These are phyloP conservation scores for Boletus insuetus DNA, from an alignment of 768 basidiomycete genomes.

Conservation along the genomic window DNA sequence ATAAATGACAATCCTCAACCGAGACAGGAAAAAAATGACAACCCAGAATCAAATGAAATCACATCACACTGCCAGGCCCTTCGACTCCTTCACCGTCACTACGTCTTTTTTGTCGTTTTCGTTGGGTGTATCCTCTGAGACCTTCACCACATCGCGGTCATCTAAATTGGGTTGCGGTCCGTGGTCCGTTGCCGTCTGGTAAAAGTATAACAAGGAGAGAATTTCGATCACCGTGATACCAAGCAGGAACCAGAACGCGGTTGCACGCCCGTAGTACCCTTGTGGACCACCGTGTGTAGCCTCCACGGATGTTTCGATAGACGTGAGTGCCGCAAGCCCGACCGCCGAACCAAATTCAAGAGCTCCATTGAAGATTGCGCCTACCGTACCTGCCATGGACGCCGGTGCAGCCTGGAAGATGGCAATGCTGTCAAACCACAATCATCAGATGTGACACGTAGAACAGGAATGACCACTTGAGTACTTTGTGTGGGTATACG, in stretches of 20 bases:
- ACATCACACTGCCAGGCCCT: too few relatives aligned
- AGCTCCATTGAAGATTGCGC: constrained; percentile 56
- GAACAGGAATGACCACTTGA: neutral
- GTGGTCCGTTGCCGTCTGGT: constrained; percentile 20
- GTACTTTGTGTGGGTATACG: neutral
- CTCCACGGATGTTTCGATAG: constrained; percentile 47
- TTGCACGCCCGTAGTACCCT: constrained; percentile 40
- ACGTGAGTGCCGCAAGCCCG: constrained; percentile 46
- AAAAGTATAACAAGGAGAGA: constrained; percentile 35
- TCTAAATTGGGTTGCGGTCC: neutral
- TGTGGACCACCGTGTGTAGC: constrained; percentile 28
- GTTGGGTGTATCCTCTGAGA: too few relatives aligned
- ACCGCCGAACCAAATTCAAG: constrained; percentile 53
- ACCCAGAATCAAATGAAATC: too few relatives aligned
- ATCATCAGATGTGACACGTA: neutral
- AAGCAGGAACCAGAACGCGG: constrained; percentile 44
- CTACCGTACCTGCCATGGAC: constrained; percentile 50
- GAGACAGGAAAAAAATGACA: too few relatives aligned
- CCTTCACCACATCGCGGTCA: neutral
- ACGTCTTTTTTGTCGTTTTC: too few relatives aligned
- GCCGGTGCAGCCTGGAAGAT: constrained; percentile 48
- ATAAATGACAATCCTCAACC: too few relatives aligned
- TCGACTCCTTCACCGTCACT: too few relatives aligned
- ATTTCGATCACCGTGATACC: constrained; percentile 36
- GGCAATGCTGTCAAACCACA: constrained; percentile 38